These are phyloP conservation scores for Penicillium simplicissimum DNA, from an alignment of 495 filamentous ascomycete genomes.

Conservation along the genomic window DNA sequence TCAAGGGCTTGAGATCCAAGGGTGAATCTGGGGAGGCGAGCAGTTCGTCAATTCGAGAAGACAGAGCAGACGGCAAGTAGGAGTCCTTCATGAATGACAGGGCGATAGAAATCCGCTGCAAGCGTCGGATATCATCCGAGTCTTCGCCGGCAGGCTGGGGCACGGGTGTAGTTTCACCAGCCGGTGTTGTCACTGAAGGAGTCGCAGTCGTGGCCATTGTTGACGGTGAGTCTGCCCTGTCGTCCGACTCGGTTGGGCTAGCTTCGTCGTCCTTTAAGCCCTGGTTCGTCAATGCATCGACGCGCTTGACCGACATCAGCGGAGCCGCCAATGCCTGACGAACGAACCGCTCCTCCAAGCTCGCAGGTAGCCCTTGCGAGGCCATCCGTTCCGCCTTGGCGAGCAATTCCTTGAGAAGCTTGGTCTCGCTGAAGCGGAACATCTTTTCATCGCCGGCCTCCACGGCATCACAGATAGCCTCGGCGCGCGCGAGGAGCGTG, in stretches of 20 bases:
- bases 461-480: conserved; percentile 71
- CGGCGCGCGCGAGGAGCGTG: conserved; percentile 54
- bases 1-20: conserved; percentile 69
- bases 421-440: conserved; percentile 72
- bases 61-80: conserved; percentile 63
- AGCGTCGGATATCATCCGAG: conserved; percentile 48
- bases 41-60: conserved; percentile 45
- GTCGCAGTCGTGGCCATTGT: conserved; percentile 41
- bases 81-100: conserved; percentile 73
- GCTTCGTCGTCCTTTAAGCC: conserved; percentile 19
- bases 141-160: conserved; percentile 34
- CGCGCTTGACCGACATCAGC: conserved; percentile 59
- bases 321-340: conserved; percentile 73
- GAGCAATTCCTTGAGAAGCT: conserved; percentile 66
- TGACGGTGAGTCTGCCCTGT: conserved; percentile 35
- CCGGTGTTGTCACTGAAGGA: conserved; percentile 45
- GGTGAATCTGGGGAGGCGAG: conserved; percentile 47
- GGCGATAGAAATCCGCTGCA: conserved; percentile 74
- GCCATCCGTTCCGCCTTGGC: conserved; percentile 72
- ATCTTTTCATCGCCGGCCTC: conserved; percentile 79
- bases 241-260: conserved; percentile 32
- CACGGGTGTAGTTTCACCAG: conserved; percentile 34
- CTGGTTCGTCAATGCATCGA: conserved; percentile 34
- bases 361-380: conserved; percentile 64
- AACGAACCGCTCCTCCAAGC: conserved; percentile 86